Evolutionary conservation across 1,139 yeast species (phyloP), one percentile per base, ranked within the genome.

Genomic region (Yamadazyma triangularis): DNA sequence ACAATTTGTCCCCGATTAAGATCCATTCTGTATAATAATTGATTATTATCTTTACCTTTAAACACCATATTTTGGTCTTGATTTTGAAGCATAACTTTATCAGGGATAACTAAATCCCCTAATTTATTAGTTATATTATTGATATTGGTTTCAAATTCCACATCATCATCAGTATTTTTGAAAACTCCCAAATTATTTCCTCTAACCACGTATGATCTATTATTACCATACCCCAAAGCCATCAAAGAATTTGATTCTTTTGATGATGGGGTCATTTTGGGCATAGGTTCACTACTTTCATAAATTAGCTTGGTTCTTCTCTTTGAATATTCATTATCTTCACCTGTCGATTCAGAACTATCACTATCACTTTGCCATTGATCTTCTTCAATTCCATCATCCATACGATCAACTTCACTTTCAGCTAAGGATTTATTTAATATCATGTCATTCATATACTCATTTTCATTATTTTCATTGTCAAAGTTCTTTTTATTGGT

Each of bases 151-250:
- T 72, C 62, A 45, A 73, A 87, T 36, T 77, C 72, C 27, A 87
- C 57, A 31, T 71, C 71, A 16, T 63, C 65, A 9, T 64, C 72
- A 19, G 70, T 69, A 16, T 79, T 73, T 46, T 71, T 78, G 58
- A 86, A 86, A 4, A 88, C 89, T 14, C 96, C 96, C 33, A 88
- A 64, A 44, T 75, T 77, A 51, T 85, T 64, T 7, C 89, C 95
- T 42, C 94, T 73, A 0, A 83, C 79, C 19, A 88, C 91, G 52
- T 72, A 88, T 0, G 94, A 71, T 23, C 93, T 68, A 48, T 84
- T 80, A 41, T 78, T 79, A 32, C 73, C 71, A 40, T 63, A 73
- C 1, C 95, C 91, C 12, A 86, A 79, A 0, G 84, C 78, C 42
- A 88, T 64, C 19, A 76, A 77, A 31, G 77, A 70, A 51, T 84